phyloP scores from a whole-genome alignment of 2,329 filamentous ascomycete genomes.

The Penicillium corylophilum region DNA sequence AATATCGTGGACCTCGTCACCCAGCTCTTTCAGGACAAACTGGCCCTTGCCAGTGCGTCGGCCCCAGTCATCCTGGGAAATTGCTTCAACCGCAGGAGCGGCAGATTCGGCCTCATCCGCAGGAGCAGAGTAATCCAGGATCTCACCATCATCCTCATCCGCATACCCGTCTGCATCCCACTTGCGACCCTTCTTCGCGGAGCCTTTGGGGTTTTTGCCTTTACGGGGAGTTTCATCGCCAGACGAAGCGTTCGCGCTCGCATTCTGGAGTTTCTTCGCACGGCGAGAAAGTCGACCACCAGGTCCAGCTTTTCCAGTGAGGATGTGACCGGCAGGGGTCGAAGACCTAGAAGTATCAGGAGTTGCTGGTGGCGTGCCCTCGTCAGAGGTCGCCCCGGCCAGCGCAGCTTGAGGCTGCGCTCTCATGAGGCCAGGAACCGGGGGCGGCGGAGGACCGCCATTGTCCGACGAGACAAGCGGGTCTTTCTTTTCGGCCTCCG shows the following conservation, averaged over 20 bases:
- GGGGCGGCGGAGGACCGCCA: slow-evolving; percentile 52
- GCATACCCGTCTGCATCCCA: slow-evolving; percentile 90
- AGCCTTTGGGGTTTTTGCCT: slow-evolving; percentile 48
- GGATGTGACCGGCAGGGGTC: slow-evolving; percentile 68
- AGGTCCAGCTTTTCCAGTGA: slow-evolving; percentile 73
- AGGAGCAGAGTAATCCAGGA: slow-evolving; percentile 84
- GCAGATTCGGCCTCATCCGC: slow-evolving; percentile 57
- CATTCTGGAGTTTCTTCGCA: slow-evolving; percentile 66
- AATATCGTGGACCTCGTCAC: slow-evolving; percentile 89
- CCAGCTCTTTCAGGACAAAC: slow-evolving; percentile 89
- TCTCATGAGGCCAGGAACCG: slow-evolving; percentile 53
- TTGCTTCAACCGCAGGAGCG: slow-evolving; percentile 64
- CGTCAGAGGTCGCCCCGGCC: slow-evolving; percentile 54
- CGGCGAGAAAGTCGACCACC: slow-evolving; percentile 76
- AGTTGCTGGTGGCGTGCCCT: slow-evolving; percentile 68
- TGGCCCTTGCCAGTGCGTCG: slow-evolving; percentile 81
- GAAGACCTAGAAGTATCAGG: slow-evolving; percentile 76
- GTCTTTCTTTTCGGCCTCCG: slow-evolving; percentile 46
- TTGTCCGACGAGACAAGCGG: slow-evolving; percentile 50
- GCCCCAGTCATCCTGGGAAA: slow-evolving; percentile 81
- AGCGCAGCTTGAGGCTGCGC: slow-evolving; percentile 48
- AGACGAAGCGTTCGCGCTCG: slow-evolving; percentile 60
- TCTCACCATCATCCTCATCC: slow-evolving; percentile 75
- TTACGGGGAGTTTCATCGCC: slow-evolving; percentile 76
- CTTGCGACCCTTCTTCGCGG: slow-evolving; percentile 77